A percentile compares a stretch with the other conserved stretches of the same genome.
These are phyloP conservation scores for Chlamydomonas eustigma DNA, from an alignment of 139 green algal genomes.

Conservation along the genomic window DNA sequence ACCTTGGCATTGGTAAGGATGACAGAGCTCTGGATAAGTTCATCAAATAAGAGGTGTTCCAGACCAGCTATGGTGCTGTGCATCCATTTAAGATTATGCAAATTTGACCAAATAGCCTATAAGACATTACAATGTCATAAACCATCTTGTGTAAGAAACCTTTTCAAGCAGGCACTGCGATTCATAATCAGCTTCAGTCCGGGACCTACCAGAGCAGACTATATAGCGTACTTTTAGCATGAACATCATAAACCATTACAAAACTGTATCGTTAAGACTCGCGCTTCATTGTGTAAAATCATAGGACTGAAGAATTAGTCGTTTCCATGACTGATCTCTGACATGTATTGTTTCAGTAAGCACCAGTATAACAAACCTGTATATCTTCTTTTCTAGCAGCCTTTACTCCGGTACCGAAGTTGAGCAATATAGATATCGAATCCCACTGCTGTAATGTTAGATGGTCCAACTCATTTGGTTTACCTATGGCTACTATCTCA, in stretches of 20 bases:
- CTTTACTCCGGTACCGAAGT: slow-evolving; percentile 48
- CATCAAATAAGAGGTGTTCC: slow-evolving; percentile 68
- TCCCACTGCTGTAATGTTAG: slow-evolving; percentile 42
- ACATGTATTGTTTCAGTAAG: neutral
- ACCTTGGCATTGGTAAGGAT: slow-evolving; percentile 73
- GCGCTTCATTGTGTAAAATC: too few species aligned
- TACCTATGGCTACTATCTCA: neutral
- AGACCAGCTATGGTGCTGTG: slow-evolving; percentile 67
- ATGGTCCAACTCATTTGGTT: slow-evolving; percentile 18
- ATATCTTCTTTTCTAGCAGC: slow-evolving; percentile 44
- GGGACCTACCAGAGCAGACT: too few species aligned
- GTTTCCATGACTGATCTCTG: neutral
- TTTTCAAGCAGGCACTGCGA: too few species aligned
- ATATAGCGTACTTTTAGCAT: too few species aligned
- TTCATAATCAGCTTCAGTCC: too few species aligned
- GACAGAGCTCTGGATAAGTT: slow-evolving; percentile 53
- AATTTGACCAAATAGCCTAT: slow-evolving; percentile 48
- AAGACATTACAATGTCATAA: too few species aligned
- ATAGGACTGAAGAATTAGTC: too few species aligned
- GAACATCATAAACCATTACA: too few species aligned
- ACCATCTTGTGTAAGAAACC: too few species aligned
- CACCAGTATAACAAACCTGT: slow-evolving; percentile 23
- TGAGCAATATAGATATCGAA: slow-evolving; percentile 49
- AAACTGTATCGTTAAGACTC: too few species aligned
- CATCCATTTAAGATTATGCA: slow-evolving; percentile 52